A percentile compares a stretch with the other conserved stretches of the same genome.
Evolutionary conservation across 83 land plant genomes (phyloP).

Genomic region (Isoetes engelmannii): DNA sequence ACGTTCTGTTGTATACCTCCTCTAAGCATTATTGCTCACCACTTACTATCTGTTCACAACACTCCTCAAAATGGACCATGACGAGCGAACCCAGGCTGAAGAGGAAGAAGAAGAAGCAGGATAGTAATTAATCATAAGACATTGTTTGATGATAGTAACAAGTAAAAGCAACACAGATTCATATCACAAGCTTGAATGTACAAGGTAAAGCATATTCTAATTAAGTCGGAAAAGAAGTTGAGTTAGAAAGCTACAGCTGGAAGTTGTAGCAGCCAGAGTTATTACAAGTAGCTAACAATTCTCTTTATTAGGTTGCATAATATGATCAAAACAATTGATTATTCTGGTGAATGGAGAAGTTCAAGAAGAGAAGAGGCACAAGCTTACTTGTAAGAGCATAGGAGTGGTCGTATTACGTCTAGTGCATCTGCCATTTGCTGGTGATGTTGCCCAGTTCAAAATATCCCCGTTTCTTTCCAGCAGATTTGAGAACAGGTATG

Average conservation of each 20-base stretch:
- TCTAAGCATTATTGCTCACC: too few species aligned
- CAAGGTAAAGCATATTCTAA: constrained; percentile 3
- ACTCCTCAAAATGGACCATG: not conserved
- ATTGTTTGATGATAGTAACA: not conserved
- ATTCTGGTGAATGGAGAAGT: not conserved
- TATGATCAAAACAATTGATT: not conserved
- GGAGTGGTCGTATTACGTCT: constrained; percentile 12
- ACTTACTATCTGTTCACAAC: too few species aligned
- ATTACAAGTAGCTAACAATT: not conserved
- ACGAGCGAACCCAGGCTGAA: constrained; percentile 30
- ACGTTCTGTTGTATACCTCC: too few species aligned
- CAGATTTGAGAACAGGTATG: constrained; percentile 23
- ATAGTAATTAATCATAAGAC: not conserved
- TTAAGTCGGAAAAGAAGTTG: not conserved
- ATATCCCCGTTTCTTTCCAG: constrained; percentile 20
- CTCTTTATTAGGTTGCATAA: not conserved
- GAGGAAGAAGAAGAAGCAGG: constrained; percentile 18
- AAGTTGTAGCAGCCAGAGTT: not conserved
- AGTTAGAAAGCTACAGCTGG: not conserved
- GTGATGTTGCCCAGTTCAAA: constrained; percentile 15
- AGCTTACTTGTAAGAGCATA: constrained; percentile 23
- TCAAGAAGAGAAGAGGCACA: not conserved
- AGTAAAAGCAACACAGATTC: not conserved
- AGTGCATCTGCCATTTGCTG: constrained; percentile 13
- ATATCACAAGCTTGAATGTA: constrained; percentile 1